phyloP scores from a whole-genome alignment of 1,284 basidiomycete species.

The Erythrobasidium hasegawianum region DNA sequence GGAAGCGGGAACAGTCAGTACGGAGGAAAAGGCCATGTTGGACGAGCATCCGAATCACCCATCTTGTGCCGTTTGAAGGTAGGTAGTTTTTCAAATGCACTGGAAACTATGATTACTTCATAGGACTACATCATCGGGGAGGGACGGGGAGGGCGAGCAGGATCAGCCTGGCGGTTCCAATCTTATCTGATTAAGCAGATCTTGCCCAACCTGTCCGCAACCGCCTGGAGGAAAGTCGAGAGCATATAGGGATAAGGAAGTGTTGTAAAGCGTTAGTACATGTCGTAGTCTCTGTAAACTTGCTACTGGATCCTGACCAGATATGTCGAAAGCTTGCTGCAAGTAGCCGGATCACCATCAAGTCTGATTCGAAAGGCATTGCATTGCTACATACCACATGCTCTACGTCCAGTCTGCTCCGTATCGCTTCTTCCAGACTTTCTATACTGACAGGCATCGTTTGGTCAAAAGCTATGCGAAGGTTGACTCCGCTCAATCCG shows the following conservation, averaged over 20 bases:
- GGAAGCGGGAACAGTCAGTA: not conserved
- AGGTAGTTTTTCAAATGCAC: slow-evolving; percentile 43
- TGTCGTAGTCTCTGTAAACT: rapidly evolving
- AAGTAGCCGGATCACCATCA: not conserved
- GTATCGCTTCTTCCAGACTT: slow-evolving; percentile 29
- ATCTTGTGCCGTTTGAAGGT: slow-evolving; percentile 45
- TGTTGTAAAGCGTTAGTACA: no score
- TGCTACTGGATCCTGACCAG: slow-evolving; percentile 29
- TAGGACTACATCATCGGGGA: slow-evolving; percentile 38
- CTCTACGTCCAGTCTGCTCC: slow-evolving; percentile 23
- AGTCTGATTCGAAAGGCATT: not conserved
- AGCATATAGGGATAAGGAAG: not conserved
- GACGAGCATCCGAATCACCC: slow-evolving; percentile 33
- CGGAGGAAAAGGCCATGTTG: no score
- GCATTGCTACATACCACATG: slow-evolving; percentile 17
- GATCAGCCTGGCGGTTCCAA: no score
- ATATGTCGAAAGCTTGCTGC: slow-evolving; percentile 44
- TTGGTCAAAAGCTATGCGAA: slow-evolving; percentile 1
- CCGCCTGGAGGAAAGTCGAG: not conserved
- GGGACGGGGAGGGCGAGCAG: not conserved
- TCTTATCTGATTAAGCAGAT: no score
- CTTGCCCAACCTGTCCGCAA: not conserved
- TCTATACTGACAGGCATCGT: slow-evolving; percentile 26
- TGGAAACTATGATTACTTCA: slow-evolving; percentile 45
- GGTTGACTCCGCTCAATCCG: not conserved